Percentiles rank a stretch among this genome's conserved stretches.
These are phyloP conservation scores for Saccharomyces mikatae DNA, from an alignment of 805 yeast genomes.

Conservation along the genomic window DNA sequence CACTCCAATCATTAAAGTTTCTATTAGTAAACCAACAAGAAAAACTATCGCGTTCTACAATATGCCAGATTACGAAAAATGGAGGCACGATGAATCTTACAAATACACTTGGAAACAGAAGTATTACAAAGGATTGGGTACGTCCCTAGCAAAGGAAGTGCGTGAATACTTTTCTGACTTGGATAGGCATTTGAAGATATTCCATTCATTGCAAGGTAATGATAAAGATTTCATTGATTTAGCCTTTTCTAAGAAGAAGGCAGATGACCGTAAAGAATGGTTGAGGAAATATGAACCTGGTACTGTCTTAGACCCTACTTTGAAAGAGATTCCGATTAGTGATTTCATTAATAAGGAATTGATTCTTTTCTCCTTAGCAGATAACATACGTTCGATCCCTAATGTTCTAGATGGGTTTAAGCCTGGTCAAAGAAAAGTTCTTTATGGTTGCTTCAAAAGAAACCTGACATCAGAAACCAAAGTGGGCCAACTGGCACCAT, in stretches of 20 bases:
- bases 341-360: slow-evolving; percentile 93
- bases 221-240: slow-evolving; percentile 77
- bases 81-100: slow-evolving; percentile 81
- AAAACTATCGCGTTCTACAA: slow-evolving; percentile 70
- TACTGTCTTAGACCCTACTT: slow-evolving; percentile 74
- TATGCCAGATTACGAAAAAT: slow-evolving; percentile 90
- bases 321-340: slow-evolving; percentile 74
- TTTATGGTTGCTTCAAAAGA: slow-evolving; percentile 77
- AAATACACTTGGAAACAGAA: slow-evolving; percentile 80
- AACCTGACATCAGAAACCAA: slow-evolving; percentile 71
- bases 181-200: slow-evolving; percentile 77
- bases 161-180: slow-evolving; percentile 81
- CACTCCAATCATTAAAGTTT: slow-evolving; percentile 92
- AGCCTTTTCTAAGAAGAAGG: slow-evolving; percentile 90
- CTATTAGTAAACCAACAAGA: slow-evolving; percentile 55
- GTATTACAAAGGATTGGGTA: slow-evolving; percentile 98
- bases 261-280: slow-evolving; percentile 98
- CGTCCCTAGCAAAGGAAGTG: slow-evolving; percentile 75
- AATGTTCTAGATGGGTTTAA: slow-evolving; percentile 90
- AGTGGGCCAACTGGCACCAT: slow-evolving; percentile 86
- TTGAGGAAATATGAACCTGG: slow-evolving; percentile 85
- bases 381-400: slow-evolving; percentile 91
- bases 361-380: slow-evolving; percentile 93
- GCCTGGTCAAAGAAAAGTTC: slow-evolving; percentile 93
- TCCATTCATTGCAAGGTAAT: slow-evolving; percentile 69